phyloP scores from a whole-genome alignment of 352 stramenopile species.

The Globisporangium solare region DNA sequence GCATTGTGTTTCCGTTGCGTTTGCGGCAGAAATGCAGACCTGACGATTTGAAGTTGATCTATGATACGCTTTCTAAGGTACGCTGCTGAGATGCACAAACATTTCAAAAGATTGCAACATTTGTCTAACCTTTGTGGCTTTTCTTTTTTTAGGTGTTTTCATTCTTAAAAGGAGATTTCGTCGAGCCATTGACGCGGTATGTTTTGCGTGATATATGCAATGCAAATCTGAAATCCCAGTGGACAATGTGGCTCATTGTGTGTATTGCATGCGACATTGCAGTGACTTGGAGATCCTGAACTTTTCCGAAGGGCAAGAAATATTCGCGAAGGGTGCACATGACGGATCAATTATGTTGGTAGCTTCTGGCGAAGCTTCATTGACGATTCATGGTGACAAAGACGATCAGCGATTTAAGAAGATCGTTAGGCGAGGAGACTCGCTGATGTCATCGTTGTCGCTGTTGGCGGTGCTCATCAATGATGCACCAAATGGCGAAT shows the following conservation, averaged over 20 bases:
- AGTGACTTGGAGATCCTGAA: constrained; percentile 58
- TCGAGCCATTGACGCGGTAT: constrained; percentile 46
- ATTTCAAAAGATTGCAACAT: neutral
- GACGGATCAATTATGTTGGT: constrained; percentile 81
- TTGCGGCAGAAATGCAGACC: constrained; percentile 55
- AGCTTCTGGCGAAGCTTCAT: constrained; percentile 41
- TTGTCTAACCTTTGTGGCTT: neutral
- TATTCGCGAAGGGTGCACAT: constrained; percentile 53
- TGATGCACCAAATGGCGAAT: constrained; percentile 26
- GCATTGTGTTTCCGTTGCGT: constrained; percentile 52
- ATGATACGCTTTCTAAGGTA: constrained; percentile 71
- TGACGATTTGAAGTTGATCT: constrained; percentile 77
- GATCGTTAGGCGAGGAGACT: constrained; percentile 51
- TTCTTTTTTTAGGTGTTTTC: constrained; percentile 45
- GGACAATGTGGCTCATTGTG: neutral
- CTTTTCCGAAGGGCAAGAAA: constrained; percentile 40
- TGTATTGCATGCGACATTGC: neutral
- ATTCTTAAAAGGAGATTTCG: constrained; percentile 64
- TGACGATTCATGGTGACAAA: constrained; percentile 54
- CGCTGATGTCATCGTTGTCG: constrained; percentile 61
- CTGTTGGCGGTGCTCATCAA: constrained; percentile 56
- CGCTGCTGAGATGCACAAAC: neutral
- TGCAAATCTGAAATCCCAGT: neutral
- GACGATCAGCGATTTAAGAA: constrained; percentile 42
- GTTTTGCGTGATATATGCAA: neutral